phyloP scores from a whole-genome alignment of 2,329 filamentous ascomycete genomes.

The Fusarium sp. region DNA sequence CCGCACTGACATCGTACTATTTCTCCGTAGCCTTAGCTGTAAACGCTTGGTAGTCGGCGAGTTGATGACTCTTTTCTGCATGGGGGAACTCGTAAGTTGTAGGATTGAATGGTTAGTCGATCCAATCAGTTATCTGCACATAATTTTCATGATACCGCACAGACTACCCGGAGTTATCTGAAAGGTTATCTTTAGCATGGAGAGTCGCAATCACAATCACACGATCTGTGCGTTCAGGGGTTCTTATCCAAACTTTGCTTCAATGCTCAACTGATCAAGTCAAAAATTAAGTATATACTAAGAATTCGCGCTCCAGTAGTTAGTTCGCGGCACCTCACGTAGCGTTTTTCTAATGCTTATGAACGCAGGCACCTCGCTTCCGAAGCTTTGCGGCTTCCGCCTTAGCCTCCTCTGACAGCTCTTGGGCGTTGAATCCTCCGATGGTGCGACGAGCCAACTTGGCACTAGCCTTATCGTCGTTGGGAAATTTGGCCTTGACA shows the following conservation, averaged over 20 bases:
- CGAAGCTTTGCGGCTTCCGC: constrained; percentile 22
- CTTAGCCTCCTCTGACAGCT: constrained; percentile 21
- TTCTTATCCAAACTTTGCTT: not conserved
- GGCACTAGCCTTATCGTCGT: constrained; percentile 27
- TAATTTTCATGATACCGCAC: not conserved
- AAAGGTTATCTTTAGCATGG: not conserved
- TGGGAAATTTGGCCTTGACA: constrained; percentile 42
- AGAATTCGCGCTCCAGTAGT: not conserved
- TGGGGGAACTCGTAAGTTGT: not conserved
- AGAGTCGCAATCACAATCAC: not conserved
- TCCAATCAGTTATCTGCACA: not conserved
- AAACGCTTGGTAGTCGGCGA: not conserved
- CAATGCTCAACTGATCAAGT: not conserved
- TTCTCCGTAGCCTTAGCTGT: not conserved
- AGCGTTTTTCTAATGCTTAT: constrained; percentile 25
- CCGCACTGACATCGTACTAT: not conserved
- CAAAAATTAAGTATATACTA: not conserved
- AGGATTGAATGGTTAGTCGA: not conserved
- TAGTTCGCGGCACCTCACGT: not conserved
- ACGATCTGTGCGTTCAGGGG: not conserved
- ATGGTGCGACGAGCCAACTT: constrained; percentile 34
- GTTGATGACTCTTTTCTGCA: not conserved
- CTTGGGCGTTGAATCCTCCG: constrained; percentile 32
- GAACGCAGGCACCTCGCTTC: constrained; percentile 35
- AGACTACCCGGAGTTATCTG: not conserved